Evolutionary conservation across 2,329 filamentous ascomycete species (phyloP).

Genomic region (Nectriaceae sp.): DNA sequence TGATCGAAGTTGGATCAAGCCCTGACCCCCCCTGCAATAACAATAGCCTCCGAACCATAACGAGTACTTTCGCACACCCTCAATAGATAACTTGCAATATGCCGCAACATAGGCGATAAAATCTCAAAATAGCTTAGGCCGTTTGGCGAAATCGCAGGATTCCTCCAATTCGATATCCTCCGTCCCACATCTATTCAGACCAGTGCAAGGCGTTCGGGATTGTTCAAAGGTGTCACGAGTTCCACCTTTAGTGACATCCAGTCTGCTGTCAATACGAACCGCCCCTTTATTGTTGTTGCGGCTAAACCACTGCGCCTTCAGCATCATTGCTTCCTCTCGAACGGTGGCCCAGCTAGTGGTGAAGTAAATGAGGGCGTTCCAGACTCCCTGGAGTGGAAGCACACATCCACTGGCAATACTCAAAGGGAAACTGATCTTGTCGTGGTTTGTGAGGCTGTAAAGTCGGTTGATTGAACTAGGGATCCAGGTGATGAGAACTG

Average conservation of each 20-base stretch:
- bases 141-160: slow-evolving; percentile 3
- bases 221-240: slow-evolving; percentile 23
- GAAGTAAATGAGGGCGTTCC: slow-evolving; percentile 78
- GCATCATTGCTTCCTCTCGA: slow-evolving; percentile 24
- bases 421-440: slow-evolving; percentile 59
- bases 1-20: neutral
- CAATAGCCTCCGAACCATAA: neutral
- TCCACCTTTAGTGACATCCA: slow-evolving; percentile 20
- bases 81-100: no score
- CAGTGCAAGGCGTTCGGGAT: slow-evolving; percentile 7
- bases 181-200: neutral
- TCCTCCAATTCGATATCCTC: slow-evolving; percentile 8
- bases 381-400: slow-evolving; percentile 75
- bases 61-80: neutral
- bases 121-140: no score
- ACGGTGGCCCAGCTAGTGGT: slow-evolving; percentile 57
- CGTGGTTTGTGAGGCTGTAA: slow-evolving; percentile 59
- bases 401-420: slow-evolving; percentile 71
- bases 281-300: slow-evolving; percentile 10
- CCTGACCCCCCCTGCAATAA: no score
- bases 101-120: no score
- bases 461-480: slow-evolving; percentile 73
- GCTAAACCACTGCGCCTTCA: slow-evolving; percentile 13
- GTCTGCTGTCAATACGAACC: slow-evolving; percentile 30
- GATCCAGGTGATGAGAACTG: slow-evolving; percentile 62